Conservation (phyloP, 2,329 filamentous ascomycete species). For the Venturia aucupariae region DNA sequence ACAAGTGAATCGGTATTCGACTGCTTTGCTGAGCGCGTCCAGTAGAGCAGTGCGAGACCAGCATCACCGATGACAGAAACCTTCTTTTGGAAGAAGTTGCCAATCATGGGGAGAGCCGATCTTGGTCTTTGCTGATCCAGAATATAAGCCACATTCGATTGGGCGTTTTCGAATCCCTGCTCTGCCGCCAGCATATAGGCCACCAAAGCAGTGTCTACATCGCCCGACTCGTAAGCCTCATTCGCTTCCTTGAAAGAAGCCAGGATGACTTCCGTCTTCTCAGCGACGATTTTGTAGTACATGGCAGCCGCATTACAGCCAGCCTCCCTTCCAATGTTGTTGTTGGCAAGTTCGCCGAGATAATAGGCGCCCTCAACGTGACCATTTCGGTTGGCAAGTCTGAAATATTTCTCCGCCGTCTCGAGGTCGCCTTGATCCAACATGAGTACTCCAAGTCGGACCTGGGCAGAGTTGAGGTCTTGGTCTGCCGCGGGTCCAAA, state of each 20-base stretch:
- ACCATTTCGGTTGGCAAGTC: slow-evolving; percentile 70
- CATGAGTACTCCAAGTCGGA: slow-evolving; percentile 73
- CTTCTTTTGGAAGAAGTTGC: neutral
- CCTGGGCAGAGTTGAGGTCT: slow-evolving; percentile 70
- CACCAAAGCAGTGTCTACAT: slow-evolving; percentile 70
- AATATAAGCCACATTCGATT: slow-evolving; percentile 83
- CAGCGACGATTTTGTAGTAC: slow-evolving; percentile 82
- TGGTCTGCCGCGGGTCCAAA: slow-evolving; percentile 75
- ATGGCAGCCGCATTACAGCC: slow-evolving; percentile 67
- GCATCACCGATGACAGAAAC: slow-evolving; percentile 43
- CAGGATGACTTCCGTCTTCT: slow-evolving; percentile 80
- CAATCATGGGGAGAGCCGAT: neutral
- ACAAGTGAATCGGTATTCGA: slow-evolving; percentile 87
- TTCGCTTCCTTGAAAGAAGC: slow-evolving; percentile 80
- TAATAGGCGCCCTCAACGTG: slow-evolving; percentile 90
- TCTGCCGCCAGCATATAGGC: slow-evolving; percentile 82
- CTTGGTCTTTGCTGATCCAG: slow-evolving; percentile 53
- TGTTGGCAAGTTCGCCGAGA: slow-evolving; percentile 75
- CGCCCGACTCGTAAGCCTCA: slow-evolving; percentile 66
- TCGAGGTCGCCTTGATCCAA: slow-evolving; percentile 80
- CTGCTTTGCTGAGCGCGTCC: slow-evolving; percentile 89
- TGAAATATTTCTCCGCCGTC: slow-evolving; percentile 76
- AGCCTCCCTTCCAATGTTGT: slow-evolving; percentile 70
- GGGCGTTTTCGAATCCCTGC: slow-evolving; percentile 81
- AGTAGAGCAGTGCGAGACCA: slow-evolving; percentile 74